Base-by-base conservation (phyloP, 345 rosid species). In the Melaleuca quinquenervia region DNA sequence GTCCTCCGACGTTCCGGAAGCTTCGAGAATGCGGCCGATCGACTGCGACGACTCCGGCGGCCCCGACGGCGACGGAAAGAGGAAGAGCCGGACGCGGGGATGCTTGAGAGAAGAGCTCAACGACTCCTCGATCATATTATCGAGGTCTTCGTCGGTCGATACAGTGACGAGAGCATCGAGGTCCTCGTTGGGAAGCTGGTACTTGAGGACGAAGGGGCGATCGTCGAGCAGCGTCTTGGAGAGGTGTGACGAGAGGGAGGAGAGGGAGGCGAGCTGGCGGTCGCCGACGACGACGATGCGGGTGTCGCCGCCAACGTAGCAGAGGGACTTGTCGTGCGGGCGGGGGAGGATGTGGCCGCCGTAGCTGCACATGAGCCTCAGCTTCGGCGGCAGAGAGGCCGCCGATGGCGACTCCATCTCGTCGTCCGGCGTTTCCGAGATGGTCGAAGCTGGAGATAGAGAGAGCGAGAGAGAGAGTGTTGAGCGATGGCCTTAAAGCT, bases 341-440 rank as follows among this genome's bases (percentile, higher is more conserved):
- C 99, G 98, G 85, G 98, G 98, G 91, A 96, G 91, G 85, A 96
- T 96, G 86, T 93, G 98, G 41, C 98, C 99, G 8, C 95, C 96
- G 53, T 89, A 95, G 90, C 98, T 95, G 88, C 98, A 95, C 98
- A 96, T 95, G 1, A 96, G 90, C 16, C 97, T 94, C 85, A 95
- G 97, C 88, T 91, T 87, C 1, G 91, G 88, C 9, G 94, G 89
- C 20, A 94, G 92, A n/a, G 88, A 87, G 36, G 91, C 78, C 45
- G 45, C 78, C 14, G 52, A 26, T 44, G 76, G 82, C 76, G 87
- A 85, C 48, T 84, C 29, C 44, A 91, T 54, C 93, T 88, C 5
- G 98, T 95, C 32, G 95, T 92, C 49, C 91, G 91, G 84, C 95
- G 98, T 32, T 98, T 95, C 60, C 96, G 92, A 13, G 98, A 94